These are phyloP conservation scores for Ustilaginoidea virens DNA, from an alignment of 2,329 filamentous ascomycete genomes.

Conservation along the genomic window DNA sequence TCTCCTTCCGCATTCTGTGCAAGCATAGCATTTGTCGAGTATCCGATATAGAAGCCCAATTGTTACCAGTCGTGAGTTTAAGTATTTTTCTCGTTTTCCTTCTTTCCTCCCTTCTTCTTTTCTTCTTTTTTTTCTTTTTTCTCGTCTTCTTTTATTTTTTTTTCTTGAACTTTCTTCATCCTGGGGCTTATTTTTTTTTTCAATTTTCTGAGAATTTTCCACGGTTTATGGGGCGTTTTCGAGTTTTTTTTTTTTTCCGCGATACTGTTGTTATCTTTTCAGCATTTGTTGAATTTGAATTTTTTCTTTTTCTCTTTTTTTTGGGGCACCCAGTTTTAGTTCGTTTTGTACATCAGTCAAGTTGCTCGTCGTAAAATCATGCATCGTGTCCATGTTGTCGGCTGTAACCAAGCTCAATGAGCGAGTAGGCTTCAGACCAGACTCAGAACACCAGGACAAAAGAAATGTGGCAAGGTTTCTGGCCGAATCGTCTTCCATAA, in stretches of 20 bases:
- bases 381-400: too few relatives aligned
- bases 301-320: constrained; percentile 1
- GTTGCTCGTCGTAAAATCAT: too few relatives aligned
- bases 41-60: constrained; percentile 6
- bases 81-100: neutral
- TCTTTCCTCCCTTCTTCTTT: neutral
- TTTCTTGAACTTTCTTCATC: neutral
- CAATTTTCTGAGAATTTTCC: too few relatives aligned
- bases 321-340: neutral
- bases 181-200: constrained; percentile 7
- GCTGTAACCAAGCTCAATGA: too few relatives aligned
- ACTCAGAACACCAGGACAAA: too few relatives aligned
- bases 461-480: too few relatives aligned
- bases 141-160: too few relatives aligned
- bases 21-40: constrained; percentile 1
- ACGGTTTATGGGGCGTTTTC: too few relatives aligned
- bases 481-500: too few relatives aligned
- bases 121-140: constrained; percentile 8
- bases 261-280: constrained; percentile 3
- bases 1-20: constrained; percentile 2
- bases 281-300: constrained; percentile 2
- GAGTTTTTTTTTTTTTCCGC: constrained; percentile 2
- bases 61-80: too few relatives aligned
- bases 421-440: too few relatives aligned
- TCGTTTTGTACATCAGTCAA: too few relatives aligned